phyloP scores from a whole-genome alignment of 768 basidiomycete species.

The Imleria badia region DNA sequence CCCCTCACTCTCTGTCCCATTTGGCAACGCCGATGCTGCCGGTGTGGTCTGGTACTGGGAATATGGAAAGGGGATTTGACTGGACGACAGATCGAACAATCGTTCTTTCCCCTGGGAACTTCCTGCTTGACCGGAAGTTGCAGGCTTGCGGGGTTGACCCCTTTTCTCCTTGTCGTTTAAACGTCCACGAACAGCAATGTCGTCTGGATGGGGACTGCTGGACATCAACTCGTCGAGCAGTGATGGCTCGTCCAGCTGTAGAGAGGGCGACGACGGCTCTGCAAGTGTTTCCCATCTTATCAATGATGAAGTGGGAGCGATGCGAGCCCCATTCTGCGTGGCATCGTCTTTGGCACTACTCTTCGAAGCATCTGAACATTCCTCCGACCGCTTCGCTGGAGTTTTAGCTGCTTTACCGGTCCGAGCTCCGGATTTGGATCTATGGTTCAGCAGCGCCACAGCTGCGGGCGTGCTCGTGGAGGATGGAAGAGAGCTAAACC shows the following conservation, averaged over 20 bases:
- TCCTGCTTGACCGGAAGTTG: not conserved
- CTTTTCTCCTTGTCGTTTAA: conserved; percentile 14
- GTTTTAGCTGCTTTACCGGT: conserved; percentile 8
- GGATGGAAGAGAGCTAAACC: conserved; percentile 5
- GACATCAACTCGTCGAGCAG: conserved; percentile 34
- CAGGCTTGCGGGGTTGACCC: not conserved
- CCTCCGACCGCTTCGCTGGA: conserved; percentile 8
- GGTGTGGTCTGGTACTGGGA: conserved; percentile 40
- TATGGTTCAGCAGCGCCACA: not conserved
- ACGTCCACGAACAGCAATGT: not conserved
- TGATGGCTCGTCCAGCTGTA: conserved; percentile 30
- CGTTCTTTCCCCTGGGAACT: conserved; percentile 20
- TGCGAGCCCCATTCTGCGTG: not conserved
- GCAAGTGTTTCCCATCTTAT: conserved; percentile 32
- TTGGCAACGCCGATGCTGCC: not conserved
- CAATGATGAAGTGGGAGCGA: conserved; percentile 12
- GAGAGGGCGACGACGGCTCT: conserved; percentile 26
- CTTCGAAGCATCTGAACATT: not conserved
- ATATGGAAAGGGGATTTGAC: conserved; percentile 54
- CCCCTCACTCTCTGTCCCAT: conserved; percentile 40
- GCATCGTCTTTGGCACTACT: not conserved
- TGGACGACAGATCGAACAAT: conserved; percentile 53
- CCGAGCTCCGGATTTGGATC: not conserved
- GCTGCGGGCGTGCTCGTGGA: conserved; percentile 9
- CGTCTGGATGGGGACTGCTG: conserved; percentile 28